phyloP scores from a whole-genome alignment of 176 grass and related monocot species.

The Rhipidocladum racemiflorum region DNA sequence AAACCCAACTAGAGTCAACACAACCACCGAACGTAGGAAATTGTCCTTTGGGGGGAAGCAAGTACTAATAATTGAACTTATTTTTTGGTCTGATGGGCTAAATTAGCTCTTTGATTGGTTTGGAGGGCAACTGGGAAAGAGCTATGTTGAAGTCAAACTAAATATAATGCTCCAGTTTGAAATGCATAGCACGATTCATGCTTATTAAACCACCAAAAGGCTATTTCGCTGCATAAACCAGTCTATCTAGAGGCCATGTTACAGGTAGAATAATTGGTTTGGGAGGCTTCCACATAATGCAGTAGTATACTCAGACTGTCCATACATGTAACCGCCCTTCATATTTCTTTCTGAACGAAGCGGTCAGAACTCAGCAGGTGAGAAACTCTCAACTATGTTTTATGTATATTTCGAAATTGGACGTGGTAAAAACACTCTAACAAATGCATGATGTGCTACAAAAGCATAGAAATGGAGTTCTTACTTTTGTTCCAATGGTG shows the following conservation, averaged over 20 bases:
- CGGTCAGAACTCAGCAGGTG: background rate
- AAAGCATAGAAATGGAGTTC: background rate
- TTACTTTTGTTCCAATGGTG: background rate
- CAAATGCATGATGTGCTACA: background rate
- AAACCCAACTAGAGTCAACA: slow-evolving; percentile 25
- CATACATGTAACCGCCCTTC: background rate
- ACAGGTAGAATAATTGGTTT: background rate
- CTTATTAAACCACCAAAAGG: background rate
- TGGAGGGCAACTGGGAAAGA: background rate
- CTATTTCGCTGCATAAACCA: background rate
- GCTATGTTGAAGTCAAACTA: slow-evolving; percentile 28
- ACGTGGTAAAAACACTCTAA: too few relatives aligned
- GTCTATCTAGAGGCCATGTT: background rate
- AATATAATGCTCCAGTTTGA: slow-evolving; percentile 20
- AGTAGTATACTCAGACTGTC: background rate
- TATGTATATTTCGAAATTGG: too few relatives aligned
- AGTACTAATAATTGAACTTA: slow-evolving; percentile 16
- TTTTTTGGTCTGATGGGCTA: background rate
- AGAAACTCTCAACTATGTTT: background rate
- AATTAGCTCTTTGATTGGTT: slow-evolving; percentile 37
- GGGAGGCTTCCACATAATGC: background rate
- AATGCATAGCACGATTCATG: slow-evolving; percentile 12
- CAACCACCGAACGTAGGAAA: slow-evolving; percentile 19
- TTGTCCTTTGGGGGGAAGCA: slow-evolving; percentile 21
- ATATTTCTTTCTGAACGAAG: background rate